These are phyloP conservation scores for Lentithecium fluviatile DNA, from an alignment of 495 filamentous ascomycete species.

Conservation along the genomic window DNA sequence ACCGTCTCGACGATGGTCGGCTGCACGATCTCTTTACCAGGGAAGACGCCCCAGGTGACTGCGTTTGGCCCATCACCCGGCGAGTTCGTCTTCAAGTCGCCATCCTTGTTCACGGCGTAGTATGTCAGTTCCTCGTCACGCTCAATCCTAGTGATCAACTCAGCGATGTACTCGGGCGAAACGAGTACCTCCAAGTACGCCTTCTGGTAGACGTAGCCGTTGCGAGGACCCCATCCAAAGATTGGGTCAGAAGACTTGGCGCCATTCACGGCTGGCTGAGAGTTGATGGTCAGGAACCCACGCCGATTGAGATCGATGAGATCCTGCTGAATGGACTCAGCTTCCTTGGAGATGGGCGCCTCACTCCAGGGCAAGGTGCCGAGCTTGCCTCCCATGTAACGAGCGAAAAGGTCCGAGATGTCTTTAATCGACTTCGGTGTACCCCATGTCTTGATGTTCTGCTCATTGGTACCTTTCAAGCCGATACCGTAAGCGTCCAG, in stretches of 20 bases:
- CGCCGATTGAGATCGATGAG: constrained; percentile 79
- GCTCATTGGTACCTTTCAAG: constrained; percentile 93
- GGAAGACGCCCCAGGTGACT: constrained; percentile 98
- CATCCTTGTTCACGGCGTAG: constrained; percentile 81
- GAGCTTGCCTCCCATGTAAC: constrained; percentile 76
- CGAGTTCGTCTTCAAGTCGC: constrained; percentile 81
- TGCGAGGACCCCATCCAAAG: constrained; percentile 90
- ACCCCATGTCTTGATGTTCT: constrained; percentile 95
- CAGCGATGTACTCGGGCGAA: constrained; percentile 70
- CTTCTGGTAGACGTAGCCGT: constrained; percentile 98
- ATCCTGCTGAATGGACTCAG: constrained; percentile 69
- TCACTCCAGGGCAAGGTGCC: constrained; percentile 94
- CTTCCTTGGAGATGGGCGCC: constrained; percentile 76
- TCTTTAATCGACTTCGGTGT: constrained; percentile 75
- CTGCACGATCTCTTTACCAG: constrained; percentile 97
- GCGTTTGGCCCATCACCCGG: constrained; percentile 86
- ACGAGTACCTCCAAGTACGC: constrained; percentile 92
- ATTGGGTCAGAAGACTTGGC: constrained; percentile 81
- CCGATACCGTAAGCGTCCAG: constrained; percentile 94
- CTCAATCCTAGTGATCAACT: constrained; percentile 78
- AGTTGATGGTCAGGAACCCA: constrained; percentile 94
- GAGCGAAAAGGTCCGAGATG: constrained; percentile 76
- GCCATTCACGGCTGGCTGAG: constrained; percentile 93
- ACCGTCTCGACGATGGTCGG: constrained; percentile 98
- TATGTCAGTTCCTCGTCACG: constrained; percentile 80